Evolutionary conservation across 2,329 filamentous ascomycete genomes (phyloP).

Genomic region (Colletotrichum nymphaeae): DNA sequence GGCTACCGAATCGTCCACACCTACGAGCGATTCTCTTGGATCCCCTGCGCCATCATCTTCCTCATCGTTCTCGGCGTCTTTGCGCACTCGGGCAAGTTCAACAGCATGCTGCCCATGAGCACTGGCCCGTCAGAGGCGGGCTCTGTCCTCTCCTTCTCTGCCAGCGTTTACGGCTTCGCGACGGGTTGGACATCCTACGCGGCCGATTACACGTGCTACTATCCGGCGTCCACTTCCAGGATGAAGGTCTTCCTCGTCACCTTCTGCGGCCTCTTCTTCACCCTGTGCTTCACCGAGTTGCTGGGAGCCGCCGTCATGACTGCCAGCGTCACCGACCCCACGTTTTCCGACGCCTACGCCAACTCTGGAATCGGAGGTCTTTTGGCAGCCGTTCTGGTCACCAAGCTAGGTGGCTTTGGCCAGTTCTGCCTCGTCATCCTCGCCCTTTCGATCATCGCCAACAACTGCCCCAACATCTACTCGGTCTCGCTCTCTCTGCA

Average conservation of each 20-base stretch:
- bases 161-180: slow-evolving; percentile 75
- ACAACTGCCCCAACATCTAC: slow-evolving; percentile 81
- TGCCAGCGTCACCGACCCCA: slow-evolving; percentile 62
- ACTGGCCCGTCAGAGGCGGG: slow-evolving; percentile 70
- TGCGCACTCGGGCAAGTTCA: slow-evolving; percentile 74
- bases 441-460: slow-evolving; percentile 74
- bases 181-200: slow-evolving; percentile 81
- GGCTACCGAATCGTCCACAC: slow-evolving; percentile 81
- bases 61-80: slow-evolving; percentile 77
- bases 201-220: slow-evolving; percentile 85
- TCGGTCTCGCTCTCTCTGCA: slow-evolving; percentile 76
- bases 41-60: slow-evolving; percentile 79
- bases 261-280: slow-evolving; percentile 75
- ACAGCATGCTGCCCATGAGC: slow-evolving; percentile 65
- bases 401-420: slow-evolving; percentile 74
- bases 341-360: slow-evolving; percentile 58
- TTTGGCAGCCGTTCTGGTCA: slow-evolving; percentile 72
- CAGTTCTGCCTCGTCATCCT: slow-evolving; percentile 78
- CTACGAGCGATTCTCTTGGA: slow-evolving; percentile 82
- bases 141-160: slow-evolving; percentile 72
- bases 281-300: slow-evolving; percentile 79
- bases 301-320: slow-evolving; percentile 78
- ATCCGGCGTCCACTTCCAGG: slow-evolving; percentile 70
- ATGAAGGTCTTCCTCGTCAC: slow-evolving; percentile 76
- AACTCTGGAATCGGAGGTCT: slow-evolving; percentile 70